Evolutionary conservation across 1,284 basidiomycete genomes (phyloP).

Genomic region (Ganoderma leucocontextum): DNA sequence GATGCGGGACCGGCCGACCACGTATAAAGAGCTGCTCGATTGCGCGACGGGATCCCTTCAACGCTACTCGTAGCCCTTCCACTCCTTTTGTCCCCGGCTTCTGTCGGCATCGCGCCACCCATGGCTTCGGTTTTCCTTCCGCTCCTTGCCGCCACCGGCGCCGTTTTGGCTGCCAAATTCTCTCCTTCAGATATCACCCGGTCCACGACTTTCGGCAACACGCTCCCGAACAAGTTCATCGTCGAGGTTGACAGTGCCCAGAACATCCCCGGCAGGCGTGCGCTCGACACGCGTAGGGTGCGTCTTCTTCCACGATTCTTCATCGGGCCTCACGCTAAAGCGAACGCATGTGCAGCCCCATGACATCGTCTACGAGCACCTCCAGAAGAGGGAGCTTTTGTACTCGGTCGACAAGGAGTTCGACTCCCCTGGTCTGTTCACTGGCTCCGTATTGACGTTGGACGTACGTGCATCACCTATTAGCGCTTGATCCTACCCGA

Average conservation of each 20-base stretch:
- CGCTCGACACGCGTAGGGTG: constrained; percentile 38
- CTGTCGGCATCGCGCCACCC: constrained; percentile 20
- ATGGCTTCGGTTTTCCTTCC: constrained; percentile 24
- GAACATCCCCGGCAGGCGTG: constrained; percentile 49
- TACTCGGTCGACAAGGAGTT: constrained; percentile 52
- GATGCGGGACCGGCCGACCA: not conserved
- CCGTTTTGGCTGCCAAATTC: constrained; percentile 24
- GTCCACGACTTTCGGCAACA: constrained; percentile 29
- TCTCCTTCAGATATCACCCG: constrained; percentile 21
- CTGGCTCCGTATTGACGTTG: constrained; percentile 52
- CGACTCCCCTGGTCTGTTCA: constrained; percentile 50
- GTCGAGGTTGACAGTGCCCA: constrained; percentile 54
- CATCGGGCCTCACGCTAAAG: not conserved
- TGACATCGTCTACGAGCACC: constrained; percentile 47
- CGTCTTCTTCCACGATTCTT: constrained; percentile 12
- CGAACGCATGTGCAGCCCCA: constrained; percentile 39
- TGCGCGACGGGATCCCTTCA: not conserved
- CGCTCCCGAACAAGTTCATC: constrained; percentile 59
- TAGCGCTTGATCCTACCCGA: not conserved
- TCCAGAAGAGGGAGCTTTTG: constrained; percentile 45
- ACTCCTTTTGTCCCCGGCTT: not conserved
- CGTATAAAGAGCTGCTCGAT: not conserved
- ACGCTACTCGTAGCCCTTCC: not conserved
- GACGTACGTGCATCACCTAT: constrained; percentile 32
- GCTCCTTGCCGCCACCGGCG: constrained; percentile 20